Conservation (phyloP, 805 yeast species). For the Zygotorulaspora chibaensis region DNA sequence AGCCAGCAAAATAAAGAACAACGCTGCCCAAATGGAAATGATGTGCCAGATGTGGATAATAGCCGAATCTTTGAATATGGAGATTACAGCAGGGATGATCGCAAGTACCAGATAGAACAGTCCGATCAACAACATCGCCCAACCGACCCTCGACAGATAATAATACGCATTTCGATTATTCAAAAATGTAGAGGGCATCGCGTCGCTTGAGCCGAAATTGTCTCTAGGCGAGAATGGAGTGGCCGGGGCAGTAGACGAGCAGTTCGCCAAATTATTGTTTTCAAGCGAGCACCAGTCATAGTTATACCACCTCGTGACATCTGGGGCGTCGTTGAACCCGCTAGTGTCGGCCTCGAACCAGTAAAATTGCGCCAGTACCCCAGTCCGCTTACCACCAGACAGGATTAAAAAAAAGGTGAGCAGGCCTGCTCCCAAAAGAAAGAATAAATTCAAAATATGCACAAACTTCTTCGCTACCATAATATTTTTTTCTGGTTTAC, state of each 20-base stretch:
- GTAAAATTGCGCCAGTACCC: slow-evolving; percentile 62
- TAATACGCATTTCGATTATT: slow-evolving; percentile 49
- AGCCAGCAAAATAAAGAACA: slow-evolving; percentile 43
- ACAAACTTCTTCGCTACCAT: slow-evolving; percentile 30
- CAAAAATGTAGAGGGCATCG: slow-evolving; percentile 53
- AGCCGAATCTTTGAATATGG: slow-evolving; percentile 21
- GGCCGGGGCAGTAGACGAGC: slow-evolving; percentile 61
- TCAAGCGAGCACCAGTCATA: slow-evolving; percentile 56
- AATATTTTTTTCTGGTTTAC: not conserved
- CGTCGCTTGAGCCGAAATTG: slow-evolving; percentile 54
- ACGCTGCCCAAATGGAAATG: slow-evolving; percentile 33
- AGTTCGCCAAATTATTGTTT: slow-evolving; percentile 45
- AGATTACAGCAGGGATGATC: slow-evolving; percentile 36
- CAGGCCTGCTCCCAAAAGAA: slow-evolving; percentile 45
- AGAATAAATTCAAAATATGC: slow-evolving; percentile 32
- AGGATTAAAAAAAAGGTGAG: slow-evolving; percentile 60
- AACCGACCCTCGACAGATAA: slow-evolving; percentile 64
- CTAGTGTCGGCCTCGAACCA: slow-evolving; percentile 78
- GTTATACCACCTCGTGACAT: slow-evolving; percentile 70
- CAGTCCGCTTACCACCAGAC: slow-evolving; percentile 53
- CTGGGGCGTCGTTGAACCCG: slow-evolving; percentile 41
- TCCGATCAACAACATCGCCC: slow-evolving; percentile 59
- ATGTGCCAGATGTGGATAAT: slow-evolving; percentile 21
- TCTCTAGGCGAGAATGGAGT: slow-evolving; percentile 77
- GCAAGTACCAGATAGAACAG: slow-evolving; percentile 50